Percentiles rank a stretch among this genome's conserved stretches.
Conservation (phyloP, 495 filamentous ascomycete genomes). For the Elaphomyces granulatus region DNA sequence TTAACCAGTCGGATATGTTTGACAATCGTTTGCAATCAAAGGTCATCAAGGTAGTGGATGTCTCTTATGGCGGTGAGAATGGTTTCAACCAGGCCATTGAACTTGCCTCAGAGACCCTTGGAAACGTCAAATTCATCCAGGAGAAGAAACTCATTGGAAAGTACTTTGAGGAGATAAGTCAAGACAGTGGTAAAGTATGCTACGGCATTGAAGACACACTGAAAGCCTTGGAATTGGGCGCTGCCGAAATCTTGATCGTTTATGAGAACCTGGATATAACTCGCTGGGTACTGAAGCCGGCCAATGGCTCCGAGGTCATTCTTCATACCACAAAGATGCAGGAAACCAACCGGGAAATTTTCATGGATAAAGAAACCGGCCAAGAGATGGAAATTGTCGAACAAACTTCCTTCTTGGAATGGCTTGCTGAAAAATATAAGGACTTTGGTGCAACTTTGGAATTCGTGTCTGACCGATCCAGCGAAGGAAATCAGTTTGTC, state of each 20-base stretch:
- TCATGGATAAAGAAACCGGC: constrained; percentile 88
- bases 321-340: constrained; percentile 82
- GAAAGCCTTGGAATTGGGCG: constrained; percentile 92
- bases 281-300: constrained; percentile 74
- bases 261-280: constrained; percentile 93
- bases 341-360: constrained; percentile 64
- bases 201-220: constrained; percentile 97
- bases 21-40: constrained; percentile 79
- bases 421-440: constrained; percentile 95
- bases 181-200: constrained; percentile 89
- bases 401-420: constrained; percentile 85
- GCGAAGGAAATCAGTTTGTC: constrained; percentile 98
- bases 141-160: constrained; percentile 98
- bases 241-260: constrained; percentile 89
- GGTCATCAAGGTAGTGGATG: constrained; percentile 98
- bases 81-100: constrained; percentile 99
- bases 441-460: constrained; percentile 94
- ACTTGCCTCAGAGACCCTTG: constrained; percentile 82
- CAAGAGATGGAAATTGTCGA: constrained; percentile 90
- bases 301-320: constrained; percentile 51
- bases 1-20: constrained; percentile 96
- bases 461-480: constrained; percentile 93
- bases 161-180: constrained; percentile 97
- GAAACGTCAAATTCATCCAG: constrained; percentile 99
- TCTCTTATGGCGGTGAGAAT: constrained; percentile 97